A percentile compares a stretch with the other conserved stretches of the same genome.
These are phyloP conservation scores for Starmerella powellii DNA, from an alignment of 805 yeast species.

Conservation along the genomic window DNA sequence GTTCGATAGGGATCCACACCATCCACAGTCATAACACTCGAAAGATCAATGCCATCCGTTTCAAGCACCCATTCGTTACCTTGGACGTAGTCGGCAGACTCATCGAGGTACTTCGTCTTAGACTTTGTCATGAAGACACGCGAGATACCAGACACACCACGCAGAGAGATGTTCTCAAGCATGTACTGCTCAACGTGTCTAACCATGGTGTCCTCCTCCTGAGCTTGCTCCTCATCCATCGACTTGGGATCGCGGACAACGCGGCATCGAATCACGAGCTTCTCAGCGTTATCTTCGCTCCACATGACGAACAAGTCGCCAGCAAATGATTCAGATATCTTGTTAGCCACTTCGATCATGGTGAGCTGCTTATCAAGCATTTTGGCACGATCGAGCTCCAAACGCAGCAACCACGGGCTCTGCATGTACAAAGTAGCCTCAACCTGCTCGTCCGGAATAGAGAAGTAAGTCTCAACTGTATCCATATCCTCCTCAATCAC, in stretches of 20 bases:
- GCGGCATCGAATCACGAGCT: slow-evolving; percentile 93
- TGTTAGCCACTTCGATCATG: slow-evolving; percentile 96
- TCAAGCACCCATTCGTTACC: slow-evolving; percentile 96
- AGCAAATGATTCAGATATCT: slow-evolving; percentile 81
- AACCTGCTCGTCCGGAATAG: slow-evolving; percentile 94
- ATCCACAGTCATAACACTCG: slow-evolving; percentile 87
- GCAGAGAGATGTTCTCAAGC: slow-evolving; percentile 84
- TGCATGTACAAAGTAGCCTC: slow-evolving; percentile 89
- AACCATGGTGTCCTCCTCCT: slow-evolving; percentile 93
- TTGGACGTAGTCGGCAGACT: slow-evolving; percentile 77
- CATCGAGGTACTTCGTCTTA: slow-evolving; percentile 36
- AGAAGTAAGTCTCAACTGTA: slow-evolving; percentile 92
- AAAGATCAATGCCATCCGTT: slow-evolving; percentile 94
- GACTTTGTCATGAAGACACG: slow-evolving; percentile 57
- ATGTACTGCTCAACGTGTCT: slow-evolving; percentile 91
- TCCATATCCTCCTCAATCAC: slow-evolving; percentile 93
- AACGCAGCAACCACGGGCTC: slow-evolving; percentile 94
- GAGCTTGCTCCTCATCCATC: slow-evolving; percentile 83
- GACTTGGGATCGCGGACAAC: slow-evolving; percentile 93
- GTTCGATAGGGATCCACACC: slow-evolving; percentile 89
- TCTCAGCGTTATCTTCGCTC: slow-evolving; percentile 98
- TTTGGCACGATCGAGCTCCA: slow-evolving; percentile 95
- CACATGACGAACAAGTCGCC: slow-evolving; percentile 94
- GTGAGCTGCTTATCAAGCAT: slow-evolving; percentile 96
- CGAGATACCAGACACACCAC: slow-evolving; percentile 90